phyloP scores from a whole-genome alignment of 1,284 basidiomycete species.

The Trichosporon asahii region DNA sequence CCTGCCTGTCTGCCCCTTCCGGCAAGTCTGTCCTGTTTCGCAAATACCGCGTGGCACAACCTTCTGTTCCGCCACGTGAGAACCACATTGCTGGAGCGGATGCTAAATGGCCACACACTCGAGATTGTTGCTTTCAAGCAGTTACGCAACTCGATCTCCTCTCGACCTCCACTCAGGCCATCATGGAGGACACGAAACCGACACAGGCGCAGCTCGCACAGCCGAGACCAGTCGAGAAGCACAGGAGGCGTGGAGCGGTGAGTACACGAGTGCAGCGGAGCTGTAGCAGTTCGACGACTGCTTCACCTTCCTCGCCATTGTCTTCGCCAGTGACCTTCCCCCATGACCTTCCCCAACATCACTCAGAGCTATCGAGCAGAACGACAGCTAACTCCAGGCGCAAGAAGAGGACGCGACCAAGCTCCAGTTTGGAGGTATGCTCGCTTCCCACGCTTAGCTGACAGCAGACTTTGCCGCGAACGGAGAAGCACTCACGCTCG shows the following conservation, averaged over 20 bases:
- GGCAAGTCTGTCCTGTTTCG: not conserved
- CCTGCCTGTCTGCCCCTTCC: not conserved
- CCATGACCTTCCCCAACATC: no score
- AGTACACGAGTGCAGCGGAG: not conserved
- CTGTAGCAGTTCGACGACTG: no score
- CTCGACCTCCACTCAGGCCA: not conserved
- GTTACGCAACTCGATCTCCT: not conserved
- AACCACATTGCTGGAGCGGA: not conserved
- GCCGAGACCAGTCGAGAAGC: not conserved
- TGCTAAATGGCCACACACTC: not conserved
- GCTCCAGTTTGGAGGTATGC: slow-evolving; percentile 47
- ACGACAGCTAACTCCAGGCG: slow-evolving; percentile 21
- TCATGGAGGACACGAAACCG: slow-evolving; percentile 33
- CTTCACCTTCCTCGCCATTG: no score
- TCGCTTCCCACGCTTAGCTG: not conserved
- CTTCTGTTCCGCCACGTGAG: no score
- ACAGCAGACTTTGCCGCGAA: slow-evolving; percentile 38
- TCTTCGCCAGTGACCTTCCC: no score
- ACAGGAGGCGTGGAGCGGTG: slow-evolving; percentile 9
- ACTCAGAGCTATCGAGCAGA: not conserved
- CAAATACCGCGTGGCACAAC: no score
- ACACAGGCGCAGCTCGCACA: slow-evolving; percentile 20
- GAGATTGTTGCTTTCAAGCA: not conserved
- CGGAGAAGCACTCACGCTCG: slow-evolving; percentile 44
- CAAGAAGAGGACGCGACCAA: slow-evolving; percentile 49